phyloP scores from a whole-genome alignment of 108 stramenopile species.

The Nitzschia inconspicua region DNA sequence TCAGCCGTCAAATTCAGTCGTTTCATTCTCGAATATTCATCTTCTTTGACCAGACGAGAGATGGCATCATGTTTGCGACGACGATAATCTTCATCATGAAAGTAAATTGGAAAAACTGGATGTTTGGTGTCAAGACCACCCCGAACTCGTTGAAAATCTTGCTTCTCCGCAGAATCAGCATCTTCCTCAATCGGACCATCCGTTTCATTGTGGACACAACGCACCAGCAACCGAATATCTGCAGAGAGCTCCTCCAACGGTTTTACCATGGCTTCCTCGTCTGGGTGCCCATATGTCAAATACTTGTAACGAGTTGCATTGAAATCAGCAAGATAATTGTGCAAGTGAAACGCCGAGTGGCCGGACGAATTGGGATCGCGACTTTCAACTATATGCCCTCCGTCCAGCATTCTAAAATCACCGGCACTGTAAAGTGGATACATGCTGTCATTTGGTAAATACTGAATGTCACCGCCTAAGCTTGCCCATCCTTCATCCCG shows the following conservation, averaged over 20 bases:
- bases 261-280: conserved; percentile 6
- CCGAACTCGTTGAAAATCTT: no score
- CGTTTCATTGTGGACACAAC: background rate
- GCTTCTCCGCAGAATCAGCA: no score
- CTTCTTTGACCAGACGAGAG: no score
- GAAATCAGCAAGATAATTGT: conserved; percentile 40
- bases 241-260: background rate
- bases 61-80: no score
- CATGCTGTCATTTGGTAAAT: background rate
- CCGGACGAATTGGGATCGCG: no score
- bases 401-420: conserved; percentile 14
- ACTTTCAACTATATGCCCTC: background rate
- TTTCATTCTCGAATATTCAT: no score
- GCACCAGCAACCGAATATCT: conserved; percentile 4
- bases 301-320: conserved; percentile 43
- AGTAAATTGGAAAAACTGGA: no score
- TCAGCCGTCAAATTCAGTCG: no score
- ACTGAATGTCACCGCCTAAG: background rate
- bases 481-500: background rate
- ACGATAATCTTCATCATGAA: no score
- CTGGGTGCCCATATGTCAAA: conserved; percentile 48
- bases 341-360: conserved; percentile 55
- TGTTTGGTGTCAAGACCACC: no score
- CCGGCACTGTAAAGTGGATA: conserved; percentile 15
- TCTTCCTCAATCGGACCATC: no score